Evolutionary conservation across 164 flowering plant genomes (phyloP).

Genomic region (Annona cherimola): DNA sequence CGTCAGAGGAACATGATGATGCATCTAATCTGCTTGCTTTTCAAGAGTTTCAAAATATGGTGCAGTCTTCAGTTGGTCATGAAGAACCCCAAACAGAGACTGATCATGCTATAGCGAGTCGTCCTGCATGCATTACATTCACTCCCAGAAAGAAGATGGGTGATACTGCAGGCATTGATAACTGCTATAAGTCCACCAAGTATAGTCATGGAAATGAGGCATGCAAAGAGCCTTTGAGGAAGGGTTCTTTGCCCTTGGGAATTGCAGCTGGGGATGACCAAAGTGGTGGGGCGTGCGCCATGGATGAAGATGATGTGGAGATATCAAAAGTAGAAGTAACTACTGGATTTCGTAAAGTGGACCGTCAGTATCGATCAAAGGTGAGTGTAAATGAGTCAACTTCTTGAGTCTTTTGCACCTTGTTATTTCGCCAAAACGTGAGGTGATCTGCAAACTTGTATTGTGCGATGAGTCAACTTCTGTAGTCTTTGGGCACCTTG

Average conservation of each 20-base stretch:
- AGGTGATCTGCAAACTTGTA: neutral
- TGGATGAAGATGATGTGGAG: constrained; percentile 76
- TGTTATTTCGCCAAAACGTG: too few species aligned
- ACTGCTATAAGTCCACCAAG: constrained; percentile 9
- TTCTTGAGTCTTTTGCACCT: neutral
- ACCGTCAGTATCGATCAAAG: constrained; percentile 60
- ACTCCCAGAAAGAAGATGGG: constrained; percentile 49
- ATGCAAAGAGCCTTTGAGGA: constrained; percentile 17
- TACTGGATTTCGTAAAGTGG: constrained; percentile 25
- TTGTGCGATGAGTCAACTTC: too few species aligned
- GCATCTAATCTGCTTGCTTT: constrained; percentile 55
- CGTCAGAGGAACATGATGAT: constrained; percentile 47
- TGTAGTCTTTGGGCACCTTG: too few species aligned
- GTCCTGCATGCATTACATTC: constrained; percentile 52
- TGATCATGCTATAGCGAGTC: constrained; percentile 17
- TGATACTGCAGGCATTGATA: constrained; percentile 17
- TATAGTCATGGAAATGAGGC: constrained; percentile 21
- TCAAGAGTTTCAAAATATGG: constrained; percentile 43
- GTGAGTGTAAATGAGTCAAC: constrained; percentile 11
- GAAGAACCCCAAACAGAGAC: constrained; percentile 23
- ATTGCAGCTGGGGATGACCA: constrained; percentile 40
- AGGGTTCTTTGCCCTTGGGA: constrained; percentile 26
- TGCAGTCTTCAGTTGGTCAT: constrained; percentile 22
- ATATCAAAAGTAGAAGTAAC: constrained; percentile 9
- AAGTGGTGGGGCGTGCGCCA: constrained; percentile 52